Evolutionary conservation across 805 yeast species (phyloP).

Genomic region (Ogataea chonburiensis): DNA sequence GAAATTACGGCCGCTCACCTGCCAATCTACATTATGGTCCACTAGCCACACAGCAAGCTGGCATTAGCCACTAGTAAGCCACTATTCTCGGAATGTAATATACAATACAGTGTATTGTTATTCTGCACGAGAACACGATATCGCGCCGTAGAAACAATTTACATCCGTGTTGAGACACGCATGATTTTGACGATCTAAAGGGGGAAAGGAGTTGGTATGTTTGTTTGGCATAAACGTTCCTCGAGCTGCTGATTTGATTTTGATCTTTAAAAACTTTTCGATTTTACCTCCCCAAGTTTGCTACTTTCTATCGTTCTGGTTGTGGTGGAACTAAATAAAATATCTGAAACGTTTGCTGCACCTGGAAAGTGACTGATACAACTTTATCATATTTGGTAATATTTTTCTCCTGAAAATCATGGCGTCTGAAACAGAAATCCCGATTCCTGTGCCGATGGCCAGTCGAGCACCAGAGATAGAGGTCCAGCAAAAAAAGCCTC

Average conservation of each 20-base stretch:
- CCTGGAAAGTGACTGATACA: conserved; percentile 1
- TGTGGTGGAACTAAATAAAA: too few relatives aligned
- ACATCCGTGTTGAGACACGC: conserved; percentile 1
- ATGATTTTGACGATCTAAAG: conserved; percentile 3
- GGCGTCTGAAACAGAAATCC: conserved; percentile 5
- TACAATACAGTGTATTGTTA: conserved; percentile 3
- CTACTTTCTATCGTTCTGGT: too few relatives aligned
- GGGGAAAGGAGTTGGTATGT: conserved; percentile 4
- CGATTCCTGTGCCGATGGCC: conserved; percentile 7
- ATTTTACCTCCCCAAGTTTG: not conserved
- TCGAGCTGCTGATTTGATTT: not conserved
- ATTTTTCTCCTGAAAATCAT: too few relatives aligned
- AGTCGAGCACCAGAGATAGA: conserved; percentile 2
- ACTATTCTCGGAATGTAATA: conserved; percentile 4
- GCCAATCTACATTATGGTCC: conserved; percentile 3
- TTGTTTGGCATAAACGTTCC: conserved; percentile 1
- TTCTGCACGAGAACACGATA: conserved; percentile 2
- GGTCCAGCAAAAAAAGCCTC: conserved; percentile 15
- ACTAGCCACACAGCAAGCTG: not conserved
- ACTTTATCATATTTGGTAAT: too few relatives aligned
- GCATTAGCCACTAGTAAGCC: too few relatives aligned
- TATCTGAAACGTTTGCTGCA: conserved; percentile 3
- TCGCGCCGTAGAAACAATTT: conserved; percentile 1
- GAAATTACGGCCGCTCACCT: too few relatives aligned
- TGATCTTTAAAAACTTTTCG: not conserved